Conservation (phyloP, 2,329 filamentous ascomycete species). For the Orbilia oligospora region DNA sequence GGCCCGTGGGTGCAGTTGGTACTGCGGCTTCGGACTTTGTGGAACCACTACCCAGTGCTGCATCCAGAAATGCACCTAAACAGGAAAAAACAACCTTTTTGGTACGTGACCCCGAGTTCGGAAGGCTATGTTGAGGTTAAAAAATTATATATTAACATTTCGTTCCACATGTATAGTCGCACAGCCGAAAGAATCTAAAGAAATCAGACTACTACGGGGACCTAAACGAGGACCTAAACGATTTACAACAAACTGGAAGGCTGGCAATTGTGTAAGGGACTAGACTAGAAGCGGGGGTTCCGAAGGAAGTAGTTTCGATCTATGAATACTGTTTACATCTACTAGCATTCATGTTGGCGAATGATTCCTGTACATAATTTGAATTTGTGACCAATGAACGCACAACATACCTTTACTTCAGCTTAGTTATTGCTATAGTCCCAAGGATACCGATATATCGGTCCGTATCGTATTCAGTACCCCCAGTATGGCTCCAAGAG, state of each 20-base stretch:
- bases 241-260: neutral
- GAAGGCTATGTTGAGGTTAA: neutral
- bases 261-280: neutral
- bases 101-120: neutral
- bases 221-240: neutral
- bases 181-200: neutral
- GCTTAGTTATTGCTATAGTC: too few species aligned
- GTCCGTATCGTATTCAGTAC: neutral
- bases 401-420: neutral
- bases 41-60: slow-evolving; percentile 53
- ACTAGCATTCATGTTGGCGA: neutral
- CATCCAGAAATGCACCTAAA: slow-evolving; percentile 33
- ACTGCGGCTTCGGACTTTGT: slow-evolving; percentile 47
- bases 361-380: neutral
- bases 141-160: neutral
- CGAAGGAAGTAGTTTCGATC: neutral
- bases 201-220: neutral
- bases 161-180: neutral
- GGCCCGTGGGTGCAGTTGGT: slow-evolving; percentile 41
- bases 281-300: neutral
- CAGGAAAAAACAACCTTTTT: too few species aligned
- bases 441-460: neutral
- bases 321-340: neutral
- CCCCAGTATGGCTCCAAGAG: too few species aligned
- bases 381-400: neutral